phyloP scores from a whole-genome alignment of 805 yeast genomes.

The Yamadazyma nakazawae region DNA sequence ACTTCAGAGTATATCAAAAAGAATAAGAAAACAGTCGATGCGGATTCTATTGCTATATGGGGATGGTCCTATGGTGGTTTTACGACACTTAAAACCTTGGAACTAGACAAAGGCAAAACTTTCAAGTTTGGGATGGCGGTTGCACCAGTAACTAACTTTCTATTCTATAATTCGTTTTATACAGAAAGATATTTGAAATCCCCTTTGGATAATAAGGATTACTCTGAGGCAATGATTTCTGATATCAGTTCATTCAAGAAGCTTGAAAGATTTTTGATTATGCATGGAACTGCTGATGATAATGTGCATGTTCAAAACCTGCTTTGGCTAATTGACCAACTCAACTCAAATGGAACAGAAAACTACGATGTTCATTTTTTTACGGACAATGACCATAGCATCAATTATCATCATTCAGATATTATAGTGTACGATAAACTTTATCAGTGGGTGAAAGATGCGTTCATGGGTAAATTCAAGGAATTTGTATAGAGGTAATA shows the following conservation, averaged over 20 bases:
- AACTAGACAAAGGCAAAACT: slow-evolving; percentile 55
- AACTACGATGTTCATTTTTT: slow-evolving; percentile 78
- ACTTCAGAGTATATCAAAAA: slow-evolving; percentile 48
- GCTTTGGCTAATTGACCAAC: slow-evolving; percentile 55
- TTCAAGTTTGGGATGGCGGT: slow-evolving; percentile 79
- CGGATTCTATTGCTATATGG: slow-evolving; percentile 63
- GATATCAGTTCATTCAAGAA: slow-evolving; percentile 43
- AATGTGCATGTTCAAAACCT: slow-evolving; percentile 79
- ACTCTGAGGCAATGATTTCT: slow-evolving; percentile 42
- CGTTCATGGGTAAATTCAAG: slow-evolving; percentile 39
- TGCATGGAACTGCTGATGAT: slow-evolving; percentile 84
- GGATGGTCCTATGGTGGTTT: slow-evolving; percentile 92
- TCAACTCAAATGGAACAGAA: slow-evolving; percentile 71
- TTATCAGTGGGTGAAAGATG: slow-evolving; percentile 62
- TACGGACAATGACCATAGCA: slow-evolving; percentile 79
- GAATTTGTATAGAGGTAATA: slow-evolving; percentile 3
- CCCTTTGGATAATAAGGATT: slow-evolving; percentile 48
- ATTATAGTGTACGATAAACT: slow-evolving; percentile 67
- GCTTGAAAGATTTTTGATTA: slow-evolving; percentile 57
- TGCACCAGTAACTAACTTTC: slow-evolving; percentile 84
- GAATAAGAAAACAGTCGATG: slow-evolving; percentile 49
- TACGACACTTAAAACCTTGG: slow-evolving; percentile 69
- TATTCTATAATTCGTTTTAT: slow-evolving; percentile 69
- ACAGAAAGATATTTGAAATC: slow-evolving; percentile 73
- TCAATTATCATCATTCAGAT: slow-evolving; percentile 69